Evolutionary conservation across 805 yeast species (phyloP).

Genomic region (Yamadazyma endophytica): DNA sequence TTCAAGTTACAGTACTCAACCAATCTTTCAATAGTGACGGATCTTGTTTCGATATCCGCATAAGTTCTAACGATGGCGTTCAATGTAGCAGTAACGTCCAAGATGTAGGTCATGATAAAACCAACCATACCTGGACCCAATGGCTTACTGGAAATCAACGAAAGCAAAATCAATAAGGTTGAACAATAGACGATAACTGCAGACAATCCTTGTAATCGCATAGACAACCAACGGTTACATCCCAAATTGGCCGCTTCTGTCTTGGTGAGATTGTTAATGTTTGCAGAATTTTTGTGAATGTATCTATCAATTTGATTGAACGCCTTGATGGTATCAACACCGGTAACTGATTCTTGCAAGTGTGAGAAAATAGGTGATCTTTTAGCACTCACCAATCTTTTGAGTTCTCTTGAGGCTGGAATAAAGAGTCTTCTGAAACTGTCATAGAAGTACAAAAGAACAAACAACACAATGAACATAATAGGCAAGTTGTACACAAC

Average conservation of each 20-base stretch:
- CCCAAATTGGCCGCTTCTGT: slow-evolving; percentile 19
- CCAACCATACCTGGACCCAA: slow-evolving; percentile 34
- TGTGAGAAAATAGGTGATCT: slow-evolving; percentile 32
- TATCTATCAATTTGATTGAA: slow-evolving; percentile 27
- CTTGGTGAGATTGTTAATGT: slow-evolving; percentile 21
- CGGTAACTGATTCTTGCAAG: slow-evolving; percentile 33
- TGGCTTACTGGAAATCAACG: slow-evolving; percentile 18
- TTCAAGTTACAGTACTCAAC: slow-evolving; percentile 32
- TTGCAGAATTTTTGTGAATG: slow-evolving; percentile 17
- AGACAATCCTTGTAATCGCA: slow-evolving; percentile 34
- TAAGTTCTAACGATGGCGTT: slow-evolving; percentile 28
- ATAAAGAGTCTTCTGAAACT: slow-evolving; percentile 26
- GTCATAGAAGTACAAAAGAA: slow-evolving; percentile 26
- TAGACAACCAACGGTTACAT: slow-evolving; percentile 32
- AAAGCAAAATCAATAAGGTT: slow-evolving; percentile 22
- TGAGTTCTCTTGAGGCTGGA: slow-evolving; percentile 33
- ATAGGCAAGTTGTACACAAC: slow-evolving; percentile 28
- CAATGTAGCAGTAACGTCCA: slow-evolving; percentile 26
- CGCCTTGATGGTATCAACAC: slow-evolving; percentile 33
- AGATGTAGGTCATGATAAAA: slow-evolving; percentile 33
- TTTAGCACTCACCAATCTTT: slow-evolving; percentile 25
- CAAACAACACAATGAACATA: slow-evolving; percentile 24
- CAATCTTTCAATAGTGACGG: slow-evolving; percentile 33
- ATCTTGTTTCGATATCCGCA: slow-evolving; percentile 31
- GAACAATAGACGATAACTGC: slow-evolving; percentile 27